phyloP scores from a whole-genome alignment of 2,329 filamentous ascomycete genomes.

The Canariomyces notabilis region DNA sequence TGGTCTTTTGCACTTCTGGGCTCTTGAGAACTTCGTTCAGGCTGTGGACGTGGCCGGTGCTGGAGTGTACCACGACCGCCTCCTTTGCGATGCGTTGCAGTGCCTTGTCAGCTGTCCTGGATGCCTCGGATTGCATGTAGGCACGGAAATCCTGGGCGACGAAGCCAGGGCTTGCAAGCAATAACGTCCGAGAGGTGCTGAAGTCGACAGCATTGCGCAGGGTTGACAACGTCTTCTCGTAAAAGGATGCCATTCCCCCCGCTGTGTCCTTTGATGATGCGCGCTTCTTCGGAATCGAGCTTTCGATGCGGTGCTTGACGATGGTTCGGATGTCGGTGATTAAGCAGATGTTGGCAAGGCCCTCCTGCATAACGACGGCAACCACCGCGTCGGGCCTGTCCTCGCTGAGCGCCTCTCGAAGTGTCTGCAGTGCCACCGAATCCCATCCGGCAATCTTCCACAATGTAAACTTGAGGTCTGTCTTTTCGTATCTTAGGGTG shows the following conservation, averaged over 20 bases:
- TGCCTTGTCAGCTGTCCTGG: constrained; percentile 59
- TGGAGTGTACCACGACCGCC: constrained; percentile 73
- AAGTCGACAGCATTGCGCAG: constrained; percentile 77
- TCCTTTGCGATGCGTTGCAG: constrained; percentile 58
- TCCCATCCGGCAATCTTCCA: constrained; percentile 88
- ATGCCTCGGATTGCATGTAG: constrained; percentile 60
- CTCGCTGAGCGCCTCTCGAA: constrained; percentile 73
- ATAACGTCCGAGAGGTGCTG: constrained; percentile 60
- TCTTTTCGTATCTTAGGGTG: constrained; percentile 80
- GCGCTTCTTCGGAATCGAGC: constrained; percentile 62
- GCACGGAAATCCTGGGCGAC: constrained; percentile 74
- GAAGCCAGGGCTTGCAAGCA: constrained; percentile 88
- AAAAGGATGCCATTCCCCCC: constrained; percentile 73
- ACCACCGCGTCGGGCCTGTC: constrained; percentile 77
- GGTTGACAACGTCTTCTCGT: constrained; percentile 67
- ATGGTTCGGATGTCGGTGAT: constrained; percentile 78
- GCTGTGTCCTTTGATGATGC: constrained; percentile 60
- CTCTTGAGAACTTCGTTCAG: constrained; percentile 83
- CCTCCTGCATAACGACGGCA: constrained; percentile 91
- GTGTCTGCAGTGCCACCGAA: constrained; percentile 72
- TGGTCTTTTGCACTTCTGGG: constrained; percentile 67
- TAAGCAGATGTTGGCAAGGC: constrained; percentile 74
- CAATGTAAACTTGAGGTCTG: constrained; percentile 62
- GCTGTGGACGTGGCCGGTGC: constrained; percentile 79
- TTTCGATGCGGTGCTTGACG: constrained; percentile 64